Evolutionary conservation across 768 basidiomycete genomes (phyloP).

Genomic region (Lentinula raphanica): DNA sequence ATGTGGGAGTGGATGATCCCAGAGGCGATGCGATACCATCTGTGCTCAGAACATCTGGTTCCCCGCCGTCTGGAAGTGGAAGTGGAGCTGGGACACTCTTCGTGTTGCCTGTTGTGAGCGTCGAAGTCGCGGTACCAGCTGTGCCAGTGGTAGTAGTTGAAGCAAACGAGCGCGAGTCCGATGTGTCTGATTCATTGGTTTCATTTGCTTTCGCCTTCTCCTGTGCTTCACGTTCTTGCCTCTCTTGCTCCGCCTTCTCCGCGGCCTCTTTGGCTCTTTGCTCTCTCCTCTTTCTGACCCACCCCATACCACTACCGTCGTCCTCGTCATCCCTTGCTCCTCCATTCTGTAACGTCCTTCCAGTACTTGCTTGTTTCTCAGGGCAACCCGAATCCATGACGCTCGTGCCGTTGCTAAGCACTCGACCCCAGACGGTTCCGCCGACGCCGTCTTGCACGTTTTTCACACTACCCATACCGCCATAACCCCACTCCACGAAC

Average conservation of each 20-base stretch:
- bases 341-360: constrained; percentile 21
- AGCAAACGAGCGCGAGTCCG: constrained; percentile 4
- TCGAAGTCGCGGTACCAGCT: constrained; percentile 7
- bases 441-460: constrained; percentile 30
- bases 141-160: constrained; percentile 12
- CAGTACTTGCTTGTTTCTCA: constrained; percentile 14
- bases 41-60: not conserved
- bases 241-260: constrained; percentile 23
- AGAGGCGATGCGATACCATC: not conserved
- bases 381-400: constrained; percentile 12
- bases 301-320: constrained; percentile 84
- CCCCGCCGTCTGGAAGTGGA: not conserved
- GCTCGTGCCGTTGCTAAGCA: constrained; percentile 24
- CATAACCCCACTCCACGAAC: constrained; percentile 92
- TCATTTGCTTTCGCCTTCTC: constrained; percentile 11
- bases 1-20: not conserved
- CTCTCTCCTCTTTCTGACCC: constrained; percentile 65
- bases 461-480: constrained; percentile 69
- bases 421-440: constrained; percentile 27
- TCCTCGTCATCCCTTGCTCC: constrained; percentile 50
- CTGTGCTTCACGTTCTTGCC: constrained; percentile 3
- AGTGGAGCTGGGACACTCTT: not conserved
- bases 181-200: constrained; percentile 14
- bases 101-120: not conserved
- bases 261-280: constrained; percentile 34